These are phyloP conservation scores for Hansfordia pulvinata DNA, from an alignment of 2,329 filamentous ascomycete genomes.

Conservation along the genomic window DNA sequence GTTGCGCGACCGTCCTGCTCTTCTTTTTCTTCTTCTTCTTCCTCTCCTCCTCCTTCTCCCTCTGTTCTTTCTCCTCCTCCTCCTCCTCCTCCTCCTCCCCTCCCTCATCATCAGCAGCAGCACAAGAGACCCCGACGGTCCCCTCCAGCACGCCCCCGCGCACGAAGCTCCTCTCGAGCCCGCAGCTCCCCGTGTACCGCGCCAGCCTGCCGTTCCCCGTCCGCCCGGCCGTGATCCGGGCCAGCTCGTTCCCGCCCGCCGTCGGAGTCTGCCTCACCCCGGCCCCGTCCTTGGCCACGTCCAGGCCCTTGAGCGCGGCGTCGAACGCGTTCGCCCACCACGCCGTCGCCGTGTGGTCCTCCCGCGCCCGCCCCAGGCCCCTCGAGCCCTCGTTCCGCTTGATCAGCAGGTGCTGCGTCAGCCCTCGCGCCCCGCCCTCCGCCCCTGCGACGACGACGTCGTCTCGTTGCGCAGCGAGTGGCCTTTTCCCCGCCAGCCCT, in stretches of 20 bases:
- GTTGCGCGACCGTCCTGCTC: slow-evolving; percentile 16
- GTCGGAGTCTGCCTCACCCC: slow-evolving; percentile 39
- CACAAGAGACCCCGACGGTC: slow-evolving; percentile 34
- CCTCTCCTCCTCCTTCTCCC: slow-evolving; percentile 13
- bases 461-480: slow-evolving; percentile 84
- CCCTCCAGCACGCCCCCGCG: slow-evolving; percentile 65
- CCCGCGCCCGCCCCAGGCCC: slow-evolving; percentile 66
- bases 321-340: slow-evolving; percentile 98
- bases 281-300: slow-evolving; percentile 42
- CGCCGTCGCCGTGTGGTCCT: slow-evolving; percentile 59
- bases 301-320: slow-evolving; percentile 71
- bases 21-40: slow-evolving; percentile 17
- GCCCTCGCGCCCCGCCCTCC: slow-evolving; percentile 56
- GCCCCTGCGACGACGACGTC: too few relatives aligned
- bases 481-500: slow-evolving; percentile 83
- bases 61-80: slow-evolving; percentile 15
- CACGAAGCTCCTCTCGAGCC: slow-evolving; percentile 75
- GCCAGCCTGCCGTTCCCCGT: too few relatives aligned
- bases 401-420: slow-evolving; percentile 72
- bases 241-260: slow-evolving; percentile 30
- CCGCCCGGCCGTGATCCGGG: slow-evolving; percentile 37
- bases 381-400: slow-evolving; percentile 69
- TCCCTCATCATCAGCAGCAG: slow-evolving; percentile 10
- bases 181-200: slow-evolving; percentile 46
- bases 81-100: slow-evolving; percentile 20